phyloP scores from a whole-genome alignment of 2,329 filamentous ascomycete species.

The Colletotrichum spinosum region DNA sequence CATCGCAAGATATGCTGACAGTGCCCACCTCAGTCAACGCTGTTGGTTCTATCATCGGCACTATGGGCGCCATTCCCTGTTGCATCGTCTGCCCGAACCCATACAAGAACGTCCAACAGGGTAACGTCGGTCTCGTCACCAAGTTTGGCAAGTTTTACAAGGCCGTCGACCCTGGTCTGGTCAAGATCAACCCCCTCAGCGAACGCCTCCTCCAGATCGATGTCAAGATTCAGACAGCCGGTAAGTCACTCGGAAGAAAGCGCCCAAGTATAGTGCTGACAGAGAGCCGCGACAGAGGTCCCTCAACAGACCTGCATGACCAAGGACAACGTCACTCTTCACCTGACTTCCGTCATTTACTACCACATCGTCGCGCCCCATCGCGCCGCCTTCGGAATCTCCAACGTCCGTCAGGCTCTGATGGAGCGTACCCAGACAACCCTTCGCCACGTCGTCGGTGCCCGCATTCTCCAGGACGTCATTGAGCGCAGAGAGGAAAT shows the following conservation, averaged over 20 bases:
- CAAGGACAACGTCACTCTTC: constrained; percentile 97
- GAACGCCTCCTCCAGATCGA: constrained; percentile 92
- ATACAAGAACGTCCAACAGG: constrained; percentile 91
- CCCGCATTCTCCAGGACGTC: constrained; percentile 94
- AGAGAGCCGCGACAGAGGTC: constrained; percentile 69
- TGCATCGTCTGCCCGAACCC: constrained; percentile 94
- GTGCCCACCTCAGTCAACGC: constrained; percentile 67
- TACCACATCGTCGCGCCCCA: constrained; percentile 97
- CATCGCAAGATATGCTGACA: constrained; percentile 17
- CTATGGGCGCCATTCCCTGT: constrained; percentile 88
- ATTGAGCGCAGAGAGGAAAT: constrained; percentile 99
- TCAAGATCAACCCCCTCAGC: constrained; percentile 96
- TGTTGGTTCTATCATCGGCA: constrained; percentile 81
- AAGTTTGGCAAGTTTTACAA: constrained; percentile 96
- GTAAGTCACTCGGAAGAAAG: constrained; percentile 47
- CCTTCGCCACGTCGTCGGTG: constrained; percentile 94
- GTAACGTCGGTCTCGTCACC: constrained; percentile 94
- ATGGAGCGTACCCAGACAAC: constrained; percentile 98
- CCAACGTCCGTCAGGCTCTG: constrained; percentile 94
- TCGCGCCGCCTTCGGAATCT: constrained; percentile 96
- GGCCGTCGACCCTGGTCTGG: constrained; percentile 94
- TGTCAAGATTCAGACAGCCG: constrained; percentile 98
- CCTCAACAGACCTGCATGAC: constrained; percentile 99
- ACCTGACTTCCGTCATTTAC: constrained; percentile 97
- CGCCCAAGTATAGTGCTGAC: constrained; percentile 23